Base-by-base conservation (phyloP, 768 basidiomycete genomes). In the Boletus sp. region DNA sequence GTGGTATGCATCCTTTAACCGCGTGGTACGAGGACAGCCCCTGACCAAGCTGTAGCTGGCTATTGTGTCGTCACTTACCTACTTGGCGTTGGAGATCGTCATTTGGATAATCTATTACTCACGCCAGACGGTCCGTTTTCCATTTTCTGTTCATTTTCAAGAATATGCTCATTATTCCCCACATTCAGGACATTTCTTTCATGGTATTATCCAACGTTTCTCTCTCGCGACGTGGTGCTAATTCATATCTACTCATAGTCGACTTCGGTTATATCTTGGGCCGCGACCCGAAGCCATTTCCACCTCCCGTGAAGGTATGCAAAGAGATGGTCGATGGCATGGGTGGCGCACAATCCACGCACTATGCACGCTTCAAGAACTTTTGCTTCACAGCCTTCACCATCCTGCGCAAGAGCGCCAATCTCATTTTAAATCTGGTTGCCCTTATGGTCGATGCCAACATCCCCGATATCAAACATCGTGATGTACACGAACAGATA, bases 261-360 rank as follows among this genome's bases (percentile, higher is more conserved):
- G 97, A 98, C 70, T 99, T 98, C 67, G 96, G 97, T 2, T 99
- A 98, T 73, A 98, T 98, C 64, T 82, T 98, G 14, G 97, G 97
- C 3, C 87, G 94, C 3, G 97, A 98, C 69, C 97, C 97, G 0
- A 98, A 99, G 67, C 93, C 94, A 0, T 96, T 95, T 69, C 95
- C 97, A 2, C 97, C 97, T 7, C 92, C 94, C 12, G 95, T 98
- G 62, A 99, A 99, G 71, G 91, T 99, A 40, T 98, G 95, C 75
- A 95, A 96, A 67, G 97, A 98, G 70, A 99, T 98, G 97, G 93
- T 98, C 0, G 97, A 99, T 69, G 96, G 92, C 11, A 96, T 99
- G 94, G 97, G 97, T n/a, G 96, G 97, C 11, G 87, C 92, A 1
- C 85, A 90, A 66, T 96, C 94, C 7, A 83, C 89, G n/a, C 96